A percentile compares a stretch with the other conserved stretches of the same genome.
These are phyloP conservation scores for Ogataea paraovalis DNA, from an alignment of 805 yeast genomes.

Conservation along the genomic window DNA sequence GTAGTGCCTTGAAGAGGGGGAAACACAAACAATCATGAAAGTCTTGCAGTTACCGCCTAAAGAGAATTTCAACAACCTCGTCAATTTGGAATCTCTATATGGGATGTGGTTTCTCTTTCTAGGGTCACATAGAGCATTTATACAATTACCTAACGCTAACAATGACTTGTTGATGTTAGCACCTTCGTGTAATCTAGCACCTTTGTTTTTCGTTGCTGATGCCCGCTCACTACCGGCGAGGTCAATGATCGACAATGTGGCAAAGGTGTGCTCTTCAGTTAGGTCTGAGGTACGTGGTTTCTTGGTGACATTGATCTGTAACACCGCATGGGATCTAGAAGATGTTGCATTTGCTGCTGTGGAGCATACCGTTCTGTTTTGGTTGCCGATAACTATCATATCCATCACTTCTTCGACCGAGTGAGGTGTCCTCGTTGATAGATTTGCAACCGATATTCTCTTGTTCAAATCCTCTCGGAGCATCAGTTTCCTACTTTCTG, in stretches of 20 bases:
- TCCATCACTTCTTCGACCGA: slow-evolving; percentile 76
- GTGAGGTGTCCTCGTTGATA: slow-evolving; percentile 58
- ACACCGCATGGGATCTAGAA: slow-evolving; percentile 90
- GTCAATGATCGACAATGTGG: slow-evolving; percentile 84
- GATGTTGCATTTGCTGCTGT: slow-evolving; percentile 90
- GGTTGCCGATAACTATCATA: slow-evolving; percentile 65
- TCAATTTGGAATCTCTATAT: slow-evolving; percentile 84
- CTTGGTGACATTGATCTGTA: slow-evolving; percentile 70
- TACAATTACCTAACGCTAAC: slow-evolving; percentile 88
- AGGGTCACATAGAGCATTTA: slow-evolving; percentile 82
- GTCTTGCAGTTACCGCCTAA: slow-evolving; percentile 94
- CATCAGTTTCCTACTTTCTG: slow-evolving; percentile 36
- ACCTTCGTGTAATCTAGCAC: slow-evolving; percentile 79
- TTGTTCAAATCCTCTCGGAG: slow-evolving; percentile 70
- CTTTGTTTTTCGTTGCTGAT: slow-evolving; percentile 80
- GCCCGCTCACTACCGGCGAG: slow-evolving; percentile 96
- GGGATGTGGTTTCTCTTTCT: slow-evolving; percentile 73
- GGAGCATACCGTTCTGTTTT: slow-evolving; percentile 75
- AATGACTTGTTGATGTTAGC: slow-evolving; percentile 89
- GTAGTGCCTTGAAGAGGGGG: slow-evolving; percentile 82
- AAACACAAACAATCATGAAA: slow-evolving; percentile 91
- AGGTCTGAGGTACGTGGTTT: slow-evolving; percentile 57
- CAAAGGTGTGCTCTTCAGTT: slow-evolving; percentile 64
- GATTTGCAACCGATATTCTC: slow-evolving; percentile 65
- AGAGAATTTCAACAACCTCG: slow-evolving; percentile 81